Evolutionary conservation across 805 yeast genomes (phyloP).

Genomic region (Schwanniomyces pseudopolymorphus): DNA sequence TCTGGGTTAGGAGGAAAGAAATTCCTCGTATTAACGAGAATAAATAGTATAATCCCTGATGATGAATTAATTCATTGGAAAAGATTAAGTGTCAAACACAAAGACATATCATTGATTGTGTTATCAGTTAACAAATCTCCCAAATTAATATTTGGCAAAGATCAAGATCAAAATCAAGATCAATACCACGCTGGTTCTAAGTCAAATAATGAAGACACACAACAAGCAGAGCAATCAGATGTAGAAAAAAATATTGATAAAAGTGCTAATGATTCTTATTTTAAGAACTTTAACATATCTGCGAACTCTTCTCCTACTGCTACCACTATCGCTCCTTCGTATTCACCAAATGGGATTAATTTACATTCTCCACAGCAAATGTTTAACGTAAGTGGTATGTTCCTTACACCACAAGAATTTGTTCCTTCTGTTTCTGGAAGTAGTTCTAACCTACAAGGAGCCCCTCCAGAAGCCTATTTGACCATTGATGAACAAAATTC

Average conservation of each 20-base stretch:
- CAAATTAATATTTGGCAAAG: constrained; percentile 32
- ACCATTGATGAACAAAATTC: constrained; percentile 49
- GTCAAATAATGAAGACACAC: background rate
- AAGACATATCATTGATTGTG: constrained; percentile 61
- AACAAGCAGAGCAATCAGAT: background rate
- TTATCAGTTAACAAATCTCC: constrained; percentile 65
- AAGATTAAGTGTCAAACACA: constrained; percentile 59
- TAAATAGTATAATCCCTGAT: constrained; percentile 75
- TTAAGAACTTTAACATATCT: constrained; percentile 11
- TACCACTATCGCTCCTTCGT: constrained; percentile 26
- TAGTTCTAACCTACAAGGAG: background rate
- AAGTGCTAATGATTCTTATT: constrained; percentile 3
- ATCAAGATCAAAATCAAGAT: background rate
- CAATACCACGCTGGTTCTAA: too few relatives aligned
- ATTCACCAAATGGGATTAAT: constrained; percentile 22
- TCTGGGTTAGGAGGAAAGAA: constrained; percentile 50
- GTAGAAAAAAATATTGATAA: background rate
- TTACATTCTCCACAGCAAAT: constrained; percentile 41
- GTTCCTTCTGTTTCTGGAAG: constrained; percentile 7
- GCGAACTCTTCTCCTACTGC: constrained; percentile 24
- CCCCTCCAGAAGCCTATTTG: constrained; percentile 13
- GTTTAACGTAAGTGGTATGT: constrained; percentile 29
- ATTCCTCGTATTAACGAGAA: constrained; percentile 65
- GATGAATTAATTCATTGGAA: constrained; percentile 83
- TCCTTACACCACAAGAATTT: constrained; percentile 31